These are phyloP conservation scores for Wickerhamiella occidentalis DNA, from an alignment of 805 yeast genomes.

Conservation along the genomic window DNA sequence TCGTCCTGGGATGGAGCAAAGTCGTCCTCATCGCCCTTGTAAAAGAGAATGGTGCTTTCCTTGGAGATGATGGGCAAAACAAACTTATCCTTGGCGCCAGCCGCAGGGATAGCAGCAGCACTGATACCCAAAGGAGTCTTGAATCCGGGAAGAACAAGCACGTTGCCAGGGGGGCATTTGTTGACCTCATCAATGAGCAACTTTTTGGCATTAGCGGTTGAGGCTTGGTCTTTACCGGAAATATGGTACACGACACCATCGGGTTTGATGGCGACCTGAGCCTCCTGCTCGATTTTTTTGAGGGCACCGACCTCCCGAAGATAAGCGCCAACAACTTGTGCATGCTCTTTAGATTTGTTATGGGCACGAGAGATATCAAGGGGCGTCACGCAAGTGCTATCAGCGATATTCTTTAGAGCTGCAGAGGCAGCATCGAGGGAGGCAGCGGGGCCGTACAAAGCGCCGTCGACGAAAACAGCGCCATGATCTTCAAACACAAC, in stretches of 20 bases:
- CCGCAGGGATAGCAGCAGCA: constrained; percentile 18
- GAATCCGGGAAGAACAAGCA: constrained; percentile 48
- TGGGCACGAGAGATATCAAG: constrained; percentile 85
- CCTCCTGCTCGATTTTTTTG: constrained; percentile 32
- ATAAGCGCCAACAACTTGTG: constrained; percentile 57
- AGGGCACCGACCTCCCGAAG: constrained; percentile 31
- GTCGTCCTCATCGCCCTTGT: constrained; percentile 41
- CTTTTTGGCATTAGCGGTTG: constrained; percentile 55
- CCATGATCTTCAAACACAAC: constrained; percentile 21
- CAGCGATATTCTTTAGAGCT: constrained; percentile 47
- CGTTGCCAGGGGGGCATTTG: constrained; percentile 52
- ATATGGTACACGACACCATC: constrained; percentile 48
- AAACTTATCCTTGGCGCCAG: constrained; percentile 29
- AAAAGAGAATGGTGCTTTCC: constrained; percentile 45
- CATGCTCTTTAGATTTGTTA: constrained; percentile 65
- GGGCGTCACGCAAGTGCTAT: constrained; percentile 47
- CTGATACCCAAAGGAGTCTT: constrained; percentile 41
- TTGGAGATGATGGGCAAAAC: constrained; percentile 43
- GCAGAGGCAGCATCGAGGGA: constrained; percentile 51
- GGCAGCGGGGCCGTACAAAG: constrained; percentile 47
- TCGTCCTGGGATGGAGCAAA: constrained; percentile 61
- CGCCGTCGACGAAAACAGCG: constrained; percentile 40
- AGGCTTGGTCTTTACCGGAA: constrained; percentile 38
- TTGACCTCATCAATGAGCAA: constrained; percentile 65
- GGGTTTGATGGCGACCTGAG: constrained; percentile 35